phyloP scores from a whole-genome alignment of 1,284 basidiomycete species.

The Lignosus rhinocerotis region DNA sequence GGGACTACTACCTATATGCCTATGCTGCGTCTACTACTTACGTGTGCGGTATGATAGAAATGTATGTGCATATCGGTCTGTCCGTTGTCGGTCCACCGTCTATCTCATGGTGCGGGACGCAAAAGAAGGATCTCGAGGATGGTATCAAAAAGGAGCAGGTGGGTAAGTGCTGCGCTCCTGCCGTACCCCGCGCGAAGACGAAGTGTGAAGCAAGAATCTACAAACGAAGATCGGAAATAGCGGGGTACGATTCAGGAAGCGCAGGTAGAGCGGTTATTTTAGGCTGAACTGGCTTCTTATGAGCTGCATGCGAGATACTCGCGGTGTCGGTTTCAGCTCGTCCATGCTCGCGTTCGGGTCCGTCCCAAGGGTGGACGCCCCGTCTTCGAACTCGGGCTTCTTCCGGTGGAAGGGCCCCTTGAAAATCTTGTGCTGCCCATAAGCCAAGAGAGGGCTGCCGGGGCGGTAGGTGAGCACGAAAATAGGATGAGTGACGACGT shows the following conservation, averaged over 20 bases:
- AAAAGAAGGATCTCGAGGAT: neutral
- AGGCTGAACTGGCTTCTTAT: conserved; percentile 20
- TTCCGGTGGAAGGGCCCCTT: conserved; percentile 27
- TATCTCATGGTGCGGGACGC: neutral
- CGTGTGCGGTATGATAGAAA: neutral
- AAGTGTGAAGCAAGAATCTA: neutral
- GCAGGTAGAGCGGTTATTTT: neutral
- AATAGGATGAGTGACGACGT: neutral
- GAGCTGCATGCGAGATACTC: conserved; percentile 11
- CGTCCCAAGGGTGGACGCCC: conserved; percentile 3
- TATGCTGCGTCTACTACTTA: neutral
- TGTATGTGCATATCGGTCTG: neutral
- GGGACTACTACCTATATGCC: neutral
- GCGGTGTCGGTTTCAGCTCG: neutral
- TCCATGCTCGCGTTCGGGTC: neutral
- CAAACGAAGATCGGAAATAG: neutral
- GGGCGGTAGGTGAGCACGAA: neutral
- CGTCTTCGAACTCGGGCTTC: conserved; percentile 3
- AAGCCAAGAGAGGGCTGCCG: conserved; percentile 31
- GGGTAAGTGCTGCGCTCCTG: neutral
- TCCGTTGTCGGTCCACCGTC: neutral
- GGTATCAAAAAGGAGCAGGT: neutral
- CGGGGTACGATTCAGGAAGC: neutral
- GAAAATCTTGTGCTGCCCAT: conserved; percentile 33
- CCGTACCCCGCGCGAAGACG: neutral